Evolutionary conservation across 2,329 filamentous ascomycete species (phyloP).

Genomic region (Trichothecium roseum): DNA sequence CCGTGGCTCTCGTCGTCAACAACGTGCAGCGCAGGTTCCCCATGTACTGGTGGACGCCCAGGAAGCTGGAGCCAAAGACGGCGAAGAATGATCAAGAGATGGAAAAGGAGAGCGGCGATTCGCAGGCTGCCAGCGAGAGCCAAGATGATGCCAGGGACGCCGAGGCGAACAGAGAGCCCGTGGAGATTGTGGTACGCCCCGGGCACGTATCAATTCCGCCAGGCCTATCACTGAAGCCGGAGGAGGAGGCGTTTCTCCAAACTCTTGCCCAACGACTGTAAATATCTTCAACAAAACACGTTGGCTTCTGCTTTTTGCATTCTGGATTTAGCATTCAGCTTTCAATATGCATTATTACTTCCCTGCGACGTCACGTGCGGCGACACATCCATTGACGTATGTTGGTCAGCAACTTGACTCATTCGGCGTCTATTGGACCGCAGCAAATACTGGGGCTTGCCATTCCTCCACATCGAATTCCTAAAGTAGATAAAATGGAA

Average conservation of each 20-base stretch:
- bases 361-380: no score
- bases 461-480: no score
- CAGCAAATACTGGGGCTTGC: no score
- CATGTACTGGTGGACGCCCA: constrained; percentile 58
- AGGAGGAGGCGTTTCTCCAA: constrained; percentile 24
- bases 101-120: constrained; percentile 1
- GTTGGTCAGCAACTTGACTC: no score
- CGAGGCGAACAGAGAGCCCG: not conserved
- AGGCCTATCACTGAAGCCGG: constrained; percentile 24
- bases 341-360: no score
- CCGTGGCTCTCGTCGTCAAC: constrained; percentile 53
- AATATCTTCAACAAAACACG: no score
- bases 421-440: no score
- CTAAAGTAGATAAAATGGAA: no score
- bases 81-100: constrained; percentile 4
- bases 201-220: constrained; percentile 23
- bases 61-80: constrained; percentile 11
- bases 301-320: no score
- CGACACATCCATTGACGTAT: no score
- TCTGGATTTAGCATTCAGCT: no score
- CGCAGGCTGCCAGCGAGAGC: constrained; percentile 5
- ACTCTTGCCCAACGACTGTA: constrained; percentile 22
- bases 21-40: constrained; percentile 60
- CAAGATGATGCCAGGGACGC: not conserved
- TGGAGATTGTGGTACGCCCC: constrained; percentile 21